phyloP scores from a whole-genome alignment of 2,329 filamentous ascomycete genomes.

The Microcyclospora tardicrescens region DNA sequence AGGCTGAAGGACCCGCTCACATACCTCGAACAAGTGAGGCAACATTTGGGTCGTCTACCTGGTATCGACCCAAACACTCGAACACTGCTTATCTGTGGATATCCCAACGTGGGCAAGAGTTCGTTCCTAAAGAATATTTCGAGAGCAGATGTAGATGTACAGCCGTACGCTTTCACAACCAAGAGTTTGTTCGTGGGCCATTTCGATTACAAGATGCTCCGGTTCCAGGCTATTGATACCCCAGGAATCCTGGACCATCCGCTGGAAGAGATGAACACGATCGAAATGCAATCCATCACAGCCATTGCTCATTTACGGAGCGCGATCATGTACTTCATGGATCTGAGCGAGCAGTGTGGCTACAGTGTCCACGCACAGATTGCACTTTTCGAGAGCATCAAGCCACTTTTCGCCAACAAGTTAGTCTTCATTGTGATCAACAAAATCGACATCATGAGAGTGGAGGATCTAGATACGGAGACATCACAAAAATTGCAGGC shows the following conservation, averaged over 20 bases:
- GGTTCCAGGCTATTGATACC: slow-evolving; percentile 90
- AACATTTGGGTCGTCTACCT: slow-evolving; percentile 92
- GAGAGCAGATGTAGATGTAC: slow-evolving; percentile 87
- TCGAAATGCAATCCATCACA: slow-evolving; percentile 98
- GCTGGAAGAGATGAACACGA: slow-evolving; percentile 98
- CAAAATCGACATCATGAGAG: slow-evolving; percentile 87
- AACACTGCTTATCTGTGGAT: slow-evolving; percentile 90
- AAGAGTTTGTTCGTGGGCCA: slow-evolving; percentile 96
- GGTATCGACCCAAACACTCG: slow-evolving; percentile 97
- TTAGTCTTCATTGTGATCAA: slow-evolving; percentile 94
- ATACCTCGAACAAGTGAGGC: slow-evolving; percentile 91
- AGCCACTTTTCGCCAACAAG: slow-evolving; percentile 94
- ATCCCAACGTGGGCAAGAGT: slow-evolving; percentile 95
- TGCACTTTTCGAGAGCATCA: slow-evolving; percentile 89
- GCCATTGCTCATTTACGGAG: slow-evolving; percentile 93
- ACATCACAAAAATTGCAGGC: slow-evolving; percentile 65
- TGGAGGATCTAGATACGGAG: slow-evolving; percentile 73
- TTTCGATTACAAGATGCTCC: slow-evolving; percentile 90
- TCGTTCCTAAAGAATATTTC: slow-evolving; percentile 89
- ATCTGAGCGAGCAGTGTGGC: slow-evolving; percentile 90
- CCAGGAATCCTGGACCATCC: slow-evolving; percentile 97
- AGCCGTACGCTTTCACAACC: slow-evolving; percentile 97
- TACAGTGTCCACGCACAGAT: slow-evolving; percentile 90
- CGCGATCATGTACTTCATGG: slow-evolving; percentile 96
- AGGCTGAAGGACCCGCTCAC: slow-evolving; percentile 86